Conservation (phyloP, 139 green algal genomes). For the Zygnema circumcarinatum region DNA sequence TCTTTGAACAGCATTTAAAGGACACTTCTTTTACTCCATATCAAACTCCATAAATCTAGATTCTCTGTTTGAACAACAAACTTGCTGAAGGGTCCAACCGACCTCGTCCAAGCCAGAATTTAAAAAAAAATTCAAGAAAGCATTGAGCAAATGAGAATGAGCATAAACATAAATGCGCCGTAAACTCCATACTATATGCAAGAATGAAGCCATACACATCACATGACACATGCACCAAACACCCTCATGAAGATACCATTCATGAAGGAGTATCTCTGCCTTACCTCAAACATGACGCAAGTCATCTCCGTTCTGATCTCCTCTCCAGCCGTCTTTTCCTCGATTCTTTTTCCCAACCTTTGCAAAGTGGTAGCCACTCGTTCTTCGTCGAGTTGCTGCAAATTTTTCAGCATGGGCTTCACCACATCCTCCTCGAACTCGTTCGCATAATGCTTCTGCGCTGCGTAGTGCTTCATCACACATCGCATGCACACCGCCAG, state of each 20-base stretch:
- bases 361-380: background rate
- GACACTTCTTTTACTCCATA: no score
- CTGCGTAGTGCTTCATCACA: slow-evolving; percentile 6
- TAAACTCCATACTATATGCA: no score
- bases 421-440: slow-evolving; percentile 47
- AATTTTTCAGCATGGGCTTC: slow-evolving; percentile 24
- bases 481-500: slow-evolving; percentile 32
- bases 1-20: no score
- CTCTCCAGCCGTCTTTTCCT: background rate
- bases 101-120: no score
- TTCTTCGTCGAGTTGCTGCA: slow-evolving; percentile 33
- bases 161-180: no score
- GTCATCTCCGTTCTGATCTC: slow-evolving; percentile 2
- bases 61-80: no score
- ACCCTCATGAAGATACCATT: background rate
- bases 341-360: background rate
- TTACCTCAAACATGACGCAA: slow-evolving; percentile 36
- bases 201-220: no score
- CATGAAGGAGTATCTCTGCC: background rate
- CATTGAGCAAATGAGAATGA: no score
- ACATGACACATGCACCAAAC: no score
- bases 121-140: no score
- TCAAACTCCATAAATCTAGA: no score
- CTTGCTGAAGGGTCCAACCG: no score
- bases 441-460: slow-evolving; percentile 8